phyloP scores from a whole-genome alignment of 129 eudicot species.

The Centaurea solstitialis region DNA sequence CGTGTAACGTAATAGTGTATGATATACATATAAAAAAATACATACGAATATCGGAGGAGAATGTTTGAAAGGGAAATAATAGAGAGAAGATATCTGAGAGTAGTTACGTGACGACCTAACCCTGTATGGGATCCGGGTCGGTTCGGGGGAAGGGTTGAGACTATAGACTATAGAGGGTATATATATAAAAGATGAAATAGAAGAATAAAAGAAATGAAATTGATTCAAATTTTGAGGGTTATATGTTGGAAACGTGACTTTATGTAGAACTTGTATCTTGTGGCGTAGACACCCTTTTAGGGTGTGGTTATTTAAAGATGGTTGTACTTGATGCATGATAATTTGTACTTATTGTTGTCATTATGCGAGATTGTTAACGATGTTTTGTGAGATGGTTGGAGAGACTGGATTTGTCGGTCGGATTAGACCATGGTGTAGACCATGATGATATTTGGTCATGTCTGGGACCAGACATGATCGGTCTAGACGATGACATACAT shows the following conservation, averaged over 20 bases:
- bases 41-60: neutral
- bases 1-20: conserved; percentile 45
- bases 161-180: conserved; percentile 13
- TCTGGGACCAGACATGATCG: no score
- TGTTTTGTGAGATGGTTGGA: no score
- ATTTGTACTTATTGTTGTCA: neutral
- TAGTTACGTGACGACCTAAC: neutral
- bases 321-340: neutral
- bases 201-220: conserved; percentile 23
- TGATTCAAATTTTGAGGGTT: conserved; percentile 42
- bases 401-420: no score
- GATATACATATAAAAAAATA: conserved; percentile 19
- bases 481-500: neutral
- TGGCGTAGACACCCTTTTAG: conserved; percentile 6
- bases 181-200: conserved; percentile 8
- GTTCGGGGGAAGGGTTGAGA: conserved; percentile 6
- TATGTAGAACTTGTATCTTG: conserved; percentile 14
- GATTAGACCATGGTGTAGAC: no score
- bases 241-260: conserved; percentile 1
- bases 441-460: no score
- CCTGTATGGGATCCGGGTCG: neutral
- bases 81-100: neutral
- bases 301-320: conserved; percentile 10
- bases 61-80: conserved; percentile 2
- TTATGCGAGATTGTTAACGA: neutral